Evolutionary conservation across 257 asterid genomes (phyloP), one percentile per base, ranked within the genome.

Genomic region (Sherardia arvensis): DNA sequence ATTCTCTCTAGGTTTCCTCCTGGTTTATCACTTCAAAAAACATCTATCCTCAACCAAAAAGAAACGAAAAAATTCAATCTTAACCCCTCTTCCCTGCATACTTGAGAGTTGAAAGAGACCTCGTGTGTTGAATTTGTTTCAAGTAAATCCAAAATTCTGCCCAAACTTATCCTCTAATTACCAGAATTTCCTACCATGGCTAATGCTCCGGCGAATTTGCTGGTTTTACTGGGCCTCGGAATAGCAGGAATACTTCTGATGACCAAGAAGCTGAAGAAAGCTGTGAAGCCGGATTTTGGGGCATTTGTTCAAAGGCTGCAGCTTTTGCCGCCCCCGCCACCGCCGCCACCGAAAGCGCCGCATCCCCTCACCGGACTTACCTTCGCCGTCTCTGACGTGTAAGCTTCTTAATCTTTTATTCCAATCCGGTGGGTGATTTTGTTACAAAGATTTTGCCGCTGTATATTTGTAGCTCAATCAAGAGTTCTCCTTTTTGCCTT

Each of bases 271-370:
- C 79, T 90, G 26, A 93, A 83, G 82, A 83, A 78, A 69, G 83
- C 69, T 14, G 96, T 85, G 33, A 93, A 77, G 68, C 87, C 80
- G 48, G 97, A 93, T 69, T 93, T 85, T 61, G 99, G 97, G 62
- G 95, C 97, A 3, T 93, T 90, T 80, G 79, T 90, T 23, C 85
- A 90, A 76, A 79, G 95, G 63, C 77, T 93, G 49, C 86, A 87
- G 86, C 87, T 93, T n/a, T 71, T 87, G 73, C 99, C 99, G 67
- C 99, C 99, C 21, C 97, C 99, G 66, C 99, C 89, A 77, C 99
- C 96, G 25, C 86, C 85, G 28, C 99, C 99, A 58, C 99, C 99
- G 30, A 90, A 90, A 71, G 97, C 96, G 57, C 96, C 95, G 23
- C 99, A 90, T 67, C 96, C 91, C 47, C 95, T 92, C 15, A 83